Percentiles rank a stretch among this genome's conserved stretches.
Evolutionary conservation across 129 eudicot species (phyloP).

Genomic region (Flaveria ramosissima): DNA sequence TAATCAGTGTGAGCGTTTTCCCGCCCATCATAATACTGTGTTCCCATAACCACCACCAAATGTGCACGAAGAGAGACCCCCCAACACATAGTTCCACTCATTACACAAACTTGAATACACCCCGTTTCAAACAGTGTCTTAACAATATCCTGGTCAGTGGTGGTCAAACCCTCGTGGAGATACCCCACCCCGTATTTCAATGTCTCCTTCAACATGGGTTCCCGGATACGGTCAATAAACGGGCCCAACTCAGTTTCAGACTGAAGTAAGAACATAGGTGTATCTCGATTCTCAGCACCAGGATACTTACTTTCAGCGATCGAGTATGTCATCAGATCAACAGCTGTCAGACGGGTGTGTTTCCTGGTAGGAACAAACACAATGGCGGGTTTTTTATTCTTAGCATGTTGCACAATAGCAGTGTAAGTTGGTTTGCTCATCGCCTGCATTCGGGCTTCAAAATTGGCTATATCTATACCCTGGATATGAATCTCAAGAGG

Average conservation of each 20-base stretch:
- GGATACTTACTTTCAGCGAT: slow-evolving; percentile 57
- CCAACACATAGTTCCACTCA: slow-evolving; percentile 95
- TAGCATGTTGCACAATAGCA: slow-evolving; percentile 80
- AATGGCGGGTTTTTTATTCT: slow-evolving; percentile 74
- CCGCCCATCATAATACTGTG: slow-evolving; percentile 86
- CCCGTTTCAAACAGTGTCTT: slow-evolving; percentile 82
- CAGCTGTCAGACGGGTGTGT: slow-evolving; percentile 79
- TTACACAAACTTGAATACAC: slow-evolving; percentile 84
- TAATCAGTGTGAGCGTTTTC: slow-evolving; percentile 95
- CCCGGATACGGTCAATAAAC: slow-evolving; percentile 54
- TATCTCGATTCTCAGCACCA: slow-evolving; percentile 54
- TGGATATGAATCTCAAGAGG: slow-evolving; percentile 92
- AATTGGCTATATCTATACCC: slow-evolving; percentile 84
- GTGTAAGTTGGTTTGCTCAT: slow-evolving; percentile 93
- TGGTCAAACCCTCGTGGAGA: slow-evolving; percentile 74
- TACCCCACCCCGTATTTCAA: slow-evolving; percentile 84
- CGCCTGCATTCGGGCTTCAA: slow-evolving; percentile 97
- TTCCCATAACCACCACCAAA: slow-evolving; percentile 95
- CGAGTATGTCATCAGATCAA: slow-evolving; percentile 83
- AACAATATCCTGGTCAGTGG: slow-evolving; percentile 83
- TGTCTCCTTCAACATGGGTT: slow-evolving; percentile 78
- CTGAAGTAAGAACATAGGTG: slow-evolving; percentile 58
- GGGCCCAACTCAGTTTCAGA: slow-evolving; percentile 62
- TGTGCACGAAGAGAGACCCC: slow-evolving; percentile 84
- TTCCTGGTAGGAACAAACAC: slow-evolving; percentile 90